These are phyloP conservation scores for Trametes polyzona DNA, from an alignment of 1,284 basidiomycete genomes.

Conservation along the genomic window DNA sequence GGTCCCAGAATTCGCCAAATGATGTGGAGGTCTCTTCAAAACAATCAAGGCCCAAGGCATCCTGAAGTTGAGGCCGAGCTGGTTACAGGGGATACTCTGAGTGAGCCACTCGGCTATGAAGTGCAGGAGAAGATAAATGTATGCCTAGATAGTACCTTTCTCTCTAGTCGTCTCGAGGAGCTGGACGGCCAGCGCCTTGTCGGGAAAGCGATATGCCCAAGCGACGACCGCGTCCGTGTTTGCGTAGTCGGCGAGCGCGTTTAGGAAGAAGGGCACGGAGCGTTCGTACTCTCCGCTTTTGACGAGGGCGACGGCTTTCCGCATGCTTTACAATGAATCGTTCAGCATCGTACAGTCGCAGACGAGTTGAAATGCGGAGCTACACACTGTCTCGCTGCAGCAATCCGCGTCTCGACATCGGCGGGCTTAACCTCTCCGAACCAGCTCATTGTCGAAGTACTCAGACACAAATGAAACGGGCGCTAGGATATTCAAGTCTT, in stretches of 20 bases:
- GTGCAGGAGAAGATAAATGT: too few species aligned
- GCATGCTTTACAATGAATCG: background rate
- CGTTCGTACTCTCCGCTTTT: background rate
- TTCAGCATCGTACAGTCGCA: background rate
- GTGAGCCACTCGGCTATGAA: background rate
- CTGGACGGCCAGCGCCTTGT: conserved; percentile 13
- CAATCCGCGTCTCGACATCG: background rate
- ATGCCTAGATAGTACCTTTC: too few species aligned
- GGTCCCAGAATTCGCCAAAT: conserved; percentile 40
- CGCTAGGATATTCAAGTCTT: too few species aligned
- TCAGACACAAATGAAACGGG: too few species aligned
- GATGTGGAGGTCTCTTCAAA: conserved; percentile 38
- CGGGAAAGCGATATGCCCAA: conserved; percentile 14
- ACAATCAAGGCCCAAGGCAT: conserved; percentile 33
- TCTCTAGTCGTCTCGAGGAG: conserved; percentile 14
- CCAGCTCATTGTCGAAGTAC: background rate
- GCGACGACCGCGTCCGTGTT: conserved; percentile 25
- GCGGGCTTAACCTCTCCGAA: background rate
- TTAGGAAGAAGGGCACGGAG: conserved; percentile 24
- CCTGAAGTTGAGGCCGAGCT: conserved; percentile 25
- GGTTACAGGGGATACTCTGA: background rate
- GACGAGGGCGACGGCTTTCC: background rate
- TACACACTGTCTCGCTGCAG: background rate
- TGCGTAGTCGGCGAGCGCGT: conserved; percentile 26
- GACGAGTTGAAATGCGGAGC: too few species aligned